These are phyloP conservation scores for Xylariaceae sp. DNA, from an alignment of 2,329 filamentous ascomycete genomes.

Conservation along the genomic window DNA sequence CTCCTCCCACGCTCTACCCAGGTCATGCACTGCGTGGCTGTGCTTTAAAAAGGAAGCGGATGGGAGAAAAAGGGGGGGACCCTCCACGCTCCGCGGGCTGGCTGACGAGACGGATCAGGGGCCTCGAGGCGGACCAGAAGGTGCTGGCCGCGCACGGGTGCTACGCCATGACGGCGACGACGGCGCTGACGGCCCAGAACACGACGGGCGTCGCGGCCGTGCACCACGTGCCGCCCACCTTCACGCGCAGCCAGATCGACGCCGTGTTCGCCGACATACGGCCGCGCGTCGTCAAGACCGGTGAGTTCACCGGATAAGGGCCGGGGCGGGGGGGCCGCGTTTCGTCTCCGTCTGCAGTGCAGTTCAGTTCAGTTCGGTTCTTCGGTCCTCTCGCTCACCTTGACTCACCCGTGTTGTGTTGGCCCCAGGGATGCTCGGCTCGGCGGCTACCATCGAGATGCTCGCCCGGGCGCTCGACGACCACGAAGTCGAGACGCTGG, in stretches of 20 bases:
- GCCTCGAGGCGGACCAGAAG: constrained; percentile 92
- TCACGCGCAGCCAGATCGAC: constrained; percentile 79
- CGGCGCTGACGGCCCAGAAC: constrained; percentile 93
- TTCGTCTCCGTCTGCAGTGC: too few relatives aligned
- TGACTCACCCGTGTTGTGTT: too few relatives aligned
- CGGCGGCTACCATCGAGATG: constrained; percentile 58
- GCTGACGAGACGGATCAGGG: too few relatives aligned
- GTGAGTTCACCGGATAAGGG: constrained; percentile 43
- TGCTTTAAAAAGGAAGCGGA: too few relatives aligned
- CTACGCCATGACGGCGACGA: constrained; percentile 94
- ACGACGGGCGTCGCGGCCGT: constrained; percentile 78
- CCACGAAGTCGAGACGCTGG: constrained; percentile 49
- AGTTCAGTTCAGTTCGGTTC: too few relatives aligned
- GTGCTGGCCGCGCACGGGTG: constrained; percentile 86
- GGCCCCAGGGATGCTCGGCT: constrained; percentile 69
- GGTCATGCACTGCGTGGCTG: too few relatives aligned
- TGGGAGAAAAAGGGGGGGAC: too few relatives aligned
- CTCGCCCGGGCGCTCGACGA: constrained; percentile 57
- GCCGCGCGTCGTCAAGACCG: constrained; percentile 86
- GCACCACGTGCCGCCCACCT: constrained; percentile 68
- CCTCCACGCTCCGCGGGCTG: constrained; percentile 1
- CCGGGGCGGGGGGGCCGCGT: too few relatives aligned
- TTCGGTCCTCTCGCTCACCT: too few relatives aligned
- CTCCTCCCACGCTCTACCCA: too few relatives aligned
- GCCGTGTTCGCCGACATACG: constrained; percentile 77